Evolutionary conservation across 2,329 filamentous ascomycete genomes (phyloP), one percentile per base, ranked within the genome.

Genomic region (Fulvia fulva): DNA sequence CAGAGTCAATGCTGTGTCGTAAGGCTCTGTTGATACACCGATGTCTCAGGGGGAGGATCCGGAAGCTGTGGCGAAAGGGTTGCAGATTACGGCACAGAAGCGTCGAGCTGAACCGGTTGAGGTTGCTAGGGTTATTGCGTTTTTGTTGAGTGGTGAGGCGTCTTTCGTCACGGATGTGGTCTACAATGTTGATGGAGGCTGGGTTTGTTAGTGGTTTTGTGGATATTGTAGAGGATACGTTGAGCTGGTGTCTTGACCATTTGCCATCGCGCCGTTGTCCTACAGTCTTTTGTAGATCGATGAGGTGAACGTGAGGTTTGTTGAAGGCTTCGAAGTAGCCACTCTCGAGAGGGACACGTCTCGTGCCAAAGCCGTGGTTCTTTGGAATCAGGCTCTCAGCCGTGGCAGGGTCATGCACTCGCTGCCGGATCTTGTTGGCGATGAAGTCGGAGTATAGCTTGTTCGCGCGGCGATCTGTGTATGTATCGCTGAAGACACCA

Each of bases 311-410:
- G 34, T 69, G 64, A 1, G 60, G 47, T 14, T 63, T 60, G 34
- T 69, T 71, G 60, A 66, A 70, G 11, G 63, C 56, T 55, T 70
- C 67, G 50, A 63, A 70, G 58, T 69, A 70, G 19, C 54, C 53
- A 3, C 41, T 85, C 26, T 0, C 86, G 80, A 7, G 83, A 63
- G 86, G 88, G 5, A 56, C 53, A 9, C 57, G 46, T 30, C 53
- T 8, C 4, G 53, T 53, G 37, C 53, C 53, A 22, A 59, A 59
- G 16, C 57, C 57, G 45, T 59, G 57, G 21, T 64, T 53, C 61
- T 85, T 81, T 0, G 87, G 86, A 3, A 85, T 74, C 2, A 88
- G 75, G 30, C 30, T 34, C 30, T 34, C 30, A 0, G 82, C 69
- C 5, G 87, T 73, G 25, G 83, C 79, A 0, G 83, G 81, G 59